Percentiles rank a stretch among this genome's conserved stretches.
Evolutionary conservation across 768 basidiomycete species (phyloP).

Genomic region (Trametes villosa): DNA sequence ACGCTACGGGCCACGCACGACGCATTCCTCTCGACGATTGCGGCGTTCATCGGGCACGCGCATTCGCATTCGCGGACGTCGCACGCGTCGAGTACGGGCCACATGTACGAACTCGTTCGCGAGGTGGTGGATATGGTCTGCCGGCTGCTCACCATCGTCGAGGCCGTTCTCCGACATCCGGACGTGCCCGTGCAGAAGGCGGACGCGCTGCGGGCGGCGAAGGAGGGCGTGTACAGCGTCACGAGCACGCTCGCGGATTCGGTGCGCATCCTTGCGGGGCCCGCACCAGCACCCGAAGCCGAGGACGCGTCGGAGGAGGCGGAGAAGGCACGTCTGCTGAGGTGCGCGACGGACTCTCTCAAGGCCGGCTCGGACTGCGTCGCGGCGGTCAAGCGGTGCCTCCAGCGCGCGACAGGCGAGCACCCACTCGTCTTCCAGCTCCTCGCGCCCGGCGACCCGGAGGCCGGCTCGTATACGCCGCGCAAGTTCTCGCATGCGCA

Average conservation of each 20-base stretch:
- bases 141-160: conserved; percentile 88
- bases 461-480: conserved; percentile 48
- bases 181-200: conserved; percentile 68
- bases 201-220: conserved; percentile 66
- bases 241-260: conserved; percentile 88
- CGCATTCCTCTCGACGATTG: conserved; percentile 89
- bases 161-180: conserved; percentile 81
- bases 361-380: conserved; percentile 91
- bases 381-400: conserved; percentile 80
- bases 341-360: conserved; percentile 86
- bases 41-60: conserved; percentile 96
- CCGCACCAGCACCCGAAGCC: no score
- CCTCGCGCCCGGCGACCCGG: conserved; percentile 53
- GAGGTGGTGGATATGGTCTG: conserved; percentile 94
- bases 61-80: conserved; percentile 90
- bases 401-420: conserved; percentile 65
- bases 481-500: conserved; percentile 48
- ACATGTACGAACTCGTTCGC: conserved; percentile 92
- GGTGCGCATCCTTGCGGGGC: conserved; percentile 73
- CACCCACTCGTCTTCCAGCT: conserved; percentile 68
- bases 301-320: conserved; percentile 71
- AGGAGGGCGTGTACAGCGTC: conserved; percentile 82
- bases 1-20: conserved; percentile 86
- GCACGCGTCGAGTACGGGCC: conserved; percentile 92
- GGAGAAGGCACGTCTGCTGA: conserved; percentile 76